Conservation (phyloP, 2,329 filamentous ascomycete genomes). For the Trichophaea hybrida region DNA sequence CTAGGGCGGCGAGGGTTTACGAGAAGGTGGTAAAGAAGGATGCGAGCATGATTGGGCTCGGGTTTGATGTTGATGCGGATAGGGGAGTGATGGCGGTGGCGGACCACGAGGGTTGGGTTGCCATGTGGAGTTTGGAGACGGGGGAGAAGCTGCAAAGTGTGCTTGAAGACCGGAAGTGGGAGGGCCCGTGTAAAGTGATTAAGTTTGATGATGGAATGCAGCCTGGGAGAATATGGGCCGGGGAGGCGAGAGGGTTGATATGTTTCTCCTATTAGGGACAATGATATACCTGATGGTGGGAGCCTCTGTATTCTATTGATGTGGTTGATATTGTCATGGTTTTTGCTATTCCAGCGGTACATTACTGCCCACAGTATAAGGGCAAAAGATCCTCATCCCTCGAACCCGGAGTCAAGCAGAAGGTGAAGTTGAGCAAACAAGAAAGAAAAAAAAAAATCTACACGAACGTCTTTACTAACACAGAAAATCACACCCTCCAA, state of each 20-base stretch:
- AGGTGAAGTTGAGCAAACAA: too few relatives aligned
- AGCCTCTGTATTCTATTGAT: too few relatives aligned
- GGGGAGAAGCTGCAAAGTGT: constrained; percentile 7
- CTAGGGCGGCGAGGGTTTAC: constrained; percentile 11
- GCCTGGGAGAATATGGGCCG: neutral
- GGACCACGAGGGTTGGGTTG: constrained; percentile 11
- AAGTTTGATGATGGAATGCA: constrained; percentile 3
- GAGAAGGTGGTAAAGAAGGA: neutral
- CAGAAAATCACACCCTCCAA: too few relatives aligned
- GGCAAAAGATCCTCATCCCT: too few relatives aligned
- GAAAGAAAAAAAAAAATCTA: too few relatives aligned
- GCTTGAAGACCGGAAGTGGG: constrained; percentile 3
- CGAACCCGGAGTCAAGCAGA: too few relatives aligned
- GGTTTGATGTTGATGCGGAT: constrained; percentile 13
- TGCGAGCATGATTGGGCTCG: constrained; percentile 10
- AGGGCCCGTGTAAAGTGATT: constrained; percentile 5
- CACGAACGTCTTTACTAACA: too few relatives aligned
- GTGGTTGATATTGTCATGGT: too few relatives aligned
- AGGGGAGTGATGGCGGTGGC: constrained; percentile 15
- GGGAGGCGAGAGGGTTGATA: neutral
- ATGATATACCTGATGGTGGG: neutral
- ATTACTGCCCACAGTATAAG: too few relatives aligned
- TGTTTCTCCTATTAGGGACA: neutral
- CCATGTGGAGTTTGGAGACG: constrained; percentile 9
- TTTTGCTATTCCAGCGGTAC: too few relatives aligned